These are phyloP conservation scores for Lagerstroemia speciosa DNA, from an alignment of 345 rosid genomes.

Conservation along the genomic window DNA sequence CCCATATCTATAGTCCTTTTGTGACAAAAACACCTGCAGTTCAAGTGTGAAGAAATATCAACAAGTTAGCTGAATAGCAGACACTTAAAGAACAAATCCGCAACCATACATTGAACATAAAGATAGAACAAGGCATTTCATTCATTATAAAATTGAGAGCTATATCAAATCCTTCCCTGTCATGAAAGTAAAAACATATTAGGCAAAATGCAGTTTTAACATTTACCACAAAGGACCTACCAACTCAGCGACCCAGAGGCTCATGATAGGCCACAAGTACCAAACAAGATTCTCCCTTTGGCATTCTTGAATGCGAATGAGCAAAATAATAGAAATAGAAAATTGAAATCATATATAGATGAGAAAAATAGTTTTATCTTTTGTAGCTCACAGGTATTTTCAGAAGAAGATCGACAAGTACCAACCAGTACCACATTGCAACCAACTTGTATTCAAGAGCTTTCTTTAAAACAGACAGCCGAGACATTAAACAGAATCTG, in stretches of 20 bases:
- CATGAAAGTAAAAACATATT: not conserved
- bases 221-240: not conserved
- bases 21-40: slow-evolving; percentile 90
- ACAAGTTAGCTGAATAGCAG: not conserved
- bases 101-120: not conserved
- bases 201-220: not conserved
- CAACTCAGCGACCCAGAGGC: not conserved
- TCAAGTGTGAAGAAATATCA: slow-evolving; percentile 6
- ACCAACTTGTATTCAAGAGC: not conserved
- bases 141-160: not conserved
- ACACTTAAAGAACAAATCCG: not conserved
- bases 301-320: not conserved
- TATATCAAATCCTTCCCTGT: not conserved
- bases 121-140: not conserved
- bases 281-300: not conserved
- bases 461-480: not conserved
- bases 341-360: not conserved
- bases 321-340: not conserved
- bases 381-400: not conserved
- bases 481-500: too few relatives aligned
- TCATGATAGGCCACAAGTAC: not conserved
- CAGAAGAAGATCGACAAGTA: not conserved
- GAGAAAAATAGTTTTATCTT: not conserved
- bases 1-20: slow-evolving; percentile 95
- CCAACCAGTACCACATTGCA: not conserved